Evolutionary conservation across 2,329 filamentous ascomycete genomes (phyloP).

Genomic region (Penicillium sclerotiorum): DNA sequence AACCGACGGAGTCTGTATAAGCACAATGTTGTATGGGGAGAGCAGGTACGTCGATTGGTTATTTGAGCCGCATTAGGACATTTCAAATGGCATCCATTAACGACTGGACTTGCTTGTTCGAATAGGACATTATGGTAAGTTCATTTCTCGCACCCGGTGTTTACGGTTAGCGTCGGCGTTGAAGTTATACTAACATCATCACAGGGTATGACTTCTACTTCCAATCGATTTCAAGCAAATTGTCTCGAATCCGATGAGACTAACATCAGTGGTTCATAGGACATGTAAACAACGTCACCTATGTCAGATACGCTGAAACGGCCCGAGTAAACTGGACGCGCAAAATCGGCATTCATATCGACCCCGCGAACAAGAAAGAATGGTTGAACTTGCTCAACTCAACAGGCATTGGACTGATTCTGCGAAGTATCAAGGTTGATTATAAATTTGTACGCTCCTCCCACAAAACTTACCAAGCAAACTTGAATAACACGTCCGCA

Average conservation of each 20-base stretch:
- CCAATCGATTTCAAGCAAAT: background rate
- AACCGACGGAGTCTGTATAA: conserved; percentile 64
- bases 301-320: conserved; percentile 81
- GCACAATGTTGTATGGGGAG: conserved; percentile 77
- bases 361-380: conserved; percentile 61
- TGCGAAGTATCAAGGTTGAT: conserved; percentile 77
- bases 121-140: conserved; percentile 51
- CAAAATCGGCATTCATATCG: conserved; percentile 66
- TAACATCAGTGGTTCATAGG: conserved; percentile 43
- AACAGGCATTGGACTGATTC: conserved; percentile 69
- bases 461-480: background rate
- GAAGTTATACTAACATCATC: conserved; percentile 12
- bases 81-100: background rate
- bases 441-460: conserved; percentile 76
- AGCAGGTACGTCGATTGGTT: conserved; percentile 65
- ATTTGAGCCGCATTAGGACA: background rate
- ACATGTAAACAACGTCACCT: conserved; percentile 86
- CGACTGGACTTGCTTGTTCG: background rate
- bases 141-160: background rate
- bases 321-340: conserved; percentile 76
- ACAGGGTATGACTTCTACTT: conserved; percentile 30
- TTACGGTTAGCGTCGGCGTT: background rate
- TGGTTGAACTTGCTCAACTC: conserved; percentile 74
- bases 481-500: conserved; percentile 35
- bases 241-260: background rate